Evolutionary conservation across 2,329 filamentous ascomycete genomes (phyloP).

Genomic region (Trichoderma polysporum): DNA sequence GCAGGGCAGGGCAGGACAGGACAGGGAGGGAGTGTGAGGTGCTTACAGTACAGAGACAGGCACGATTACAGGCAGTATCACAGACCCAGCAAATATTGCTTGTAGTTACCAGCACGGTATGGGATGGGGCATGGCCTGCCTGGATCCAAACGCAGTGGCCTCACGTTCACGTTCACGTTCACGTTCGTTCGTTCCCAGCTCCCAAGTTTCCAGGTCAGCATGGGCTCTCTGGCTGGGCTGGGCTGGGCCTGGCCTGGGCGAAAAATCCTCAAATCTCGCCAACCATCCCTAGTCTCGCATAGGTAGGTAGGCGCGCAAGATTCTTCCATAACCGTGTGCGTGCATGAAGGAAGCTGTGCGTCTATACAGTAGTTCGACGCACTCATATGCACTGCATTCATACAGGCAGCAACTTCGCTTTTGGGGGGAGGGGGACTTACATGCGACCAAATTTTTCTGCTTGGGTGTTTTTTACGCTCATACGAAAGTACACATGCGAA

Average conservation of each 20-base stretch:
- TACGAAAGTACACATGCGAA: background rate
- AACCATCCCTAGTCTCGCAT: background rate
- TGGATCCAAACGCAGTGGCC: slow-evolving; percentile 7
- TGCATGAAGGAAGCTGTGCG: slow-evolving; percentile 1
- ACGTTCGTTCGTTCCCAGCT: slow-evolving; percentile 1
- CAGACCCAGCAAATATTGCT: background rate
- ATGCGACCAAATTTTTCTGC: too few species aligned
- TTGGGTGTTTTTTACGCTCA: too few species aligned
- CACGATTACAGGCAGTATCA: background rate
- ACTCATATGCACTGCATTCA: background rate
- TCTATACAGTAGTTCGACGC: background rate
- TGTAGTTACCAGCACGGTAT: background rate
- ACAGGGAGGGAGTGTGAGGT: background rate
- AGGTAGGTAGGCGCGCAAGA: background rate
- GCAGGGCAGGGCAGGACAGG: background rate
- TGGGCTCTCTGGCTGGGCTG: background rate
- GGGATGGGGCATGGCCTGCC: background rate
- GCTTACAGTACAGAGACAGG: background rate
- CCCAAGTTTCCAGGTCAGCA: background rate
- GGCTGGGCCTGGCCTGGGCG: background rate
- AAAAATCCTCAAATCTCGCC: background rate
- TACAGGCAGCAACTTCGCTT: background rate
- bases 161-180: too few species aligned
- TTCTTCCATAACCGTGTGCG: background rate
- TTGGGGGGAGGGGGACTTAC: too few species aligned